A percentile compares a stretch with the other conserved stretches of the same genome.
These are phyloP conservation scores for Prunus padus DNA, from an alignment of 306 rosid species.

Conservation along the genomic window DNA sequence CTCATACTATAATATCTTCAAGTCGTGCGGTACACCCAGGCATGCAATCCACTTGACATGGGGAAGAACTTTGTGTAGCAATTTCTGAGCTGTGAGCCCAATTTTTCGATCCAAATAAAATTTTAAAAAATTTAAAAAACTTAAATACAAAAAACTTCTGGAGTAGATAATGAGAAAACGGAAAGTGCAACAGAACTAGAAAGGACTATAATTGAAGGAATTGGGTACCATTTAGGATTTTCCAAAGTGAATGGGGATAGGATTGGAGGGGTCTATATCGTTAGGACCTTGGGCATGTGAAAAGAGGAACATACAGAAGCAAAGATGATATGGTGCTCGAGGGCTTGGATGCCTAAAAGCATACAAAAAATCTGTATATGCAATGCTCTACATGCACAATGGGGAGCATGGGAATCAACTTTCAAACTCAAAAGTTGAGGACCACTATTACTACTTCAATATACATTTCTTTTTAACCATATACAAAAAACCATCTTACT, in stretches of 20 bases:
- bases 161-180: neutral
- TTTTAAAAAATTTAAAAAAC: too few species aligned
- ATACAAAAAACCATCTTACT: too few species aligned
- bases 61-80: neutral
- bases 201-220: neutral
- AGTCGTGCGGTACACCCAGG: neutral
- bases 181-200: neutral
- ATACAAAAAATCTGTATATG: conserved; percentile 13
- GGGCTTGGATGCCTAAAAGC: conserved; percentile 43
- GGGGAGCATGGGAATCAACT: neutral
- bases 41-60: neutral
- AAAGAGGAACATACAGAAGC: conserved; percentile 48
- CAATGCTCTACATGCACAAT: neutral
- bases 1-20: neutral
- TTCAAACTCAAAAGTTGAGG: neutral
- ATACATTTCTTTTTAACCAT: neutral
- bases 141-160: neutral
- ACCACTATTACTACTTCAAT: neutral
- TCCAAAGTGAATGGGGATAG: neutral
- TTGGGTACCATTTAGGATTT: neutral
- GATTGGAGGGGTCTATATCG: conserved; percentile 25
- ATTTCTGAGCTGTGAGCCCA: neutral
- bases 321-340: conserved; percentile 12
- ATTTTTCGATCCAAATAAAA: neutral
- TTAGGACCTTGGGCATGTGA: conserved; percentile 32